Percentiles rank a stretch among this genome's conserved stretches.
phyloP scores from a whole-genome alignment of 139 green algal genomes.

The Asterochloris sp. region DNA sequence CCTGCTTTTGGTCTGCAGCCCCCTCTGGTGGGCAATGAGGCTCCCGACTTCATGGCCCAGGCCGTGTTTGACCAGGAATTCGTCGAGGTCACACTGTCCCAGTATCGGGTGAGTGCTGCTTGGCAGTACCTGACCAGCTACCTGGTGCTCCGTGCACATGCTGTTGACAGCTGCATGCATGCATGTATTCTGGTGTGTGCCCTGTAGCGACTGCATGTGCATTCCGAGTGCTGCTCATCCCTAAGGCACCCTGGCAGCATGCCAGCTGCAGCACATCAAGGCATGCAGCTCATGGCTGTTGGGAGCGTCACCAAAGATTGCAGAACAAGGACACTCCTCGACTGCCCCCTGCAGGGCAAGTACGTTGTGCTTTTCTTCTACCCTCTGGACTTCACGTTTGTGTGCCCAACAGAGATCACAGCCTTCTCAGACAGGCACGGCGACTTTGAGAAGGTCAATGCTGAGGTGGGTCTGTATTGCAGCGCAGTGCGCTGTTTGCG shows the following conservation, averaged over 20 bases:
- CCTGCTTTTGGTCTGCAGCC: not conserved
- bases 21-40: constrained; percentile 72
- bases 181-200: not conserved
- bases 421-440: constrained; percentile 92
- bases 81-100: constrained; percentile 75
- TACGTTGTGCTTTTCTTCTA: constrained; percentile 99
- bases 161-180: not conserved
- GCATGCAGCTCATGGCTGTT: no score
- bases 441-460: constrained; percentile 88
- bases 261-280: no score
- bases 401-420: constrained; percentile 96
- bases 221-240: not conserved
- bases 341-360: constrained; percentile 65
- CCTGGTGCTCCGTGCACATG: not conserved
- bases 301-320: no score
- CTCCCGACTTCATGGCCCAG: constrained; percentile 90
- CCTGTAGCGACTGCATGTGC: not conserved
- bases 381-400: constrained; percentile 85
- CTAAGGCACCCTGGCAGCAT: not conserved
- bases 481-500: not conserved
- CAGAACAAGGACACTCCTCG: no score
- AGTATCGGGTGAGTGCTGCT: constrained; percentile 71
- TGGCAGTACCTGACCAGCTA: not conserved
- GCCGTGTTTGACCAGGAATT: constrained; percentile 96
- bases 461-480: constrained; percentile 53